A percentile compares a stretch with the other conserved stretches of the same genome.
phyloP scores from a whole-genome alignment of 805 yeast species.

The Maudiozyma bulderi region DNA sequence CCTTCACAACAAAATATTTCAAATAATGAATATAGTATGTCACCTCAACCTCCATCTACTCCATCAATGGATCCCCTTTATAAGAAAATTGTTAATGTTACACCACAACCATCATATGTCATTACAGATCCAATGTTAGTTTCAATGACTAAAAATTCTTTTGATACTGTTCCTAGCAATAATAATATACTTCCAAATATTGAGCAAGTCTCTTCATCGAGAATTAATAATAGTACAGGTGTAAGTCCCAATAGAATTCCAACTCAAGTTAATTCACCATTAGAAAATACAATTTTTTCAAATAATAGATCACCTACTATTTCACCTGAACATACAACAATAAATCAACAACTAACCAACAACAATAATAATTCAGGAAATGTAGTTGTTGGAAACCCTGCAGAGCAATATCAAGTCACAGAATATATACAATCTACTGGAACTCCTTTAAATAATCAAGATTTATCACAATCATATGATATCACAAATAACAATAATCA shows the following conservation, averaged over 20 bases:
- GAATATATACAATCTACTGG: not conserved
- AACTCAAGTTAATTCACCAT: not conserved
- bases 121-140: slow-evolving; percentile 4
- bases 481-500: not conserved
- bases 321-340: not conserved
- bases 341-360: not conserved
- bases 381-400: not conserved
- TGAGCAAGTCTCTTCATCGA: not conserved
- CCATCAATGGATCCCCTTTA: not conserved
- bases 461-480: not conserved
- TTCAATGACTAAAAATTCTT: slow-evolving; percentile 2
- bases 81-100: slow-evolving; percentile 2
- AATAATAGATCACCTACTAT: not conserved
- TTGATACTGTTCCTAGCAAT: not conserved
- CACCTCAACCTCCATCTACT: not conserved
- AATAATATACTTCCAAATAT: not conserved
- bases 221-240: not conserved
- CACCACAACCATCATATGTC: slow-evolving; percentile 7
- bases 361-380: too few relatives aligned
- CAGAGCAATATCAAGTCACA: not conserved
- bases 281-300: not conserved
- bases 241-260: slow-evolving; percentile 1
- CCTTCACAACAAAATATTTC: not conserved
- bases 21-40: not conserved
- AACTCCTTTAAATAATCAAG: not conserved